A percentile compares a stretch with the other conserved stretches of the same genome.
Evolutionary conservation across 1,139 yeast species (phyloP).

Genomic region (Keqinozyma sinolaborantium): DNA sequence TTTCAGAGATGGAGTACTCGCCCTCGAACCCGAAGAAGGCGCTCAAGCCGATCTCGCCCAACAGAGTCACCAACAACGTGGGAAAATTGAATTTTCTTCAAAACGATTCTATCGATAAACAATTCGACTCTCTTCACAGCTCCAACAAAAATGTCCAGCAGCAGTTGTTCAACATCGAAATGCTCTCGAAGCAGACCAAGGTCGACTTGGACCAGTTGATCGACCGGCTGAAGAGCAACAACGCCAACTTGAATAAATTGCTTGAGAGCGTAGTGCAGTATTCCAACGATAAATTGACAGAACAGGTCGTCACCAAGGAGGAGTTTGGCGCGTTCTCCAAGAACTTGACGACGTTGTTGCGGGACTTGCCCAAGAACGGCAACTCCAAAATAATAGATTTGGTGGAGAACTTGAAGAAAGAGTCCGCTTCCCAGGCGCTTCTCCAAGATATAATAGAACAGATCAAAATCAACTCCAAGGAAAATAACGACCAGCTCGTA

Average conservation of each 20-base stretch:
- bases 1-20: background rate
- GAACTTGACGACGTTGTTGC: slow-evolving; percentile 11
- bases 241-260: slow-evolving; percentile 33
- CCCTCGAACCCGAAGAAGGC: slow-evolving; percentile 6
- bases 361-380: background rate
- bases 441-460: slow-evolving; percentile 1
- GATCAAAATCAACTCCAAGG: background rate
- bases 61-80: slow-evolving; percentile 13
- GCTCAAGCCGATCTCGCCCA: slow-evolving; percentile 27
- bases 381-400: slow-evolving; percentile 1
- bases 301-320: slow-evolving; percentile 2
- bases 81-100: slow-evolving; percentile 27
- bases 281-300: slow-evolving; percentile 17
- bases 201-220: slow-evolving; percentile 35
- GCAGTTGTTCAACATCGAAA: slow-evolving; percentile 29
- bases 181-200: slow-evolving; percentile 31
- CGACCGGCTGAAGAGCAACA: slow-evolving; percentile 41
- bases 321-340: slow-evolving; percentile 14
- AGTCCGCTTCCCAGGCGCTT: background rate
- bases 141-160: slow-evolving; percentile 25
- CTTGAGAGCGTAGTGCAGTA: slow-evolving; percentile 30
- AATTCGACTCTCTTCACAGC: slow-evolving; percentile 24
- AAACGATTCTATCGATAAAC: slow-evolving; percentile 29
- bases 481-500: background rate
- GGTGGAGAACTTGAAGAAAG: background rate